Evolutionary conservation across 2,329 filamentous ascomycete species (phyloP).

Genomic region (Waltergamsia citrina): DNA sequence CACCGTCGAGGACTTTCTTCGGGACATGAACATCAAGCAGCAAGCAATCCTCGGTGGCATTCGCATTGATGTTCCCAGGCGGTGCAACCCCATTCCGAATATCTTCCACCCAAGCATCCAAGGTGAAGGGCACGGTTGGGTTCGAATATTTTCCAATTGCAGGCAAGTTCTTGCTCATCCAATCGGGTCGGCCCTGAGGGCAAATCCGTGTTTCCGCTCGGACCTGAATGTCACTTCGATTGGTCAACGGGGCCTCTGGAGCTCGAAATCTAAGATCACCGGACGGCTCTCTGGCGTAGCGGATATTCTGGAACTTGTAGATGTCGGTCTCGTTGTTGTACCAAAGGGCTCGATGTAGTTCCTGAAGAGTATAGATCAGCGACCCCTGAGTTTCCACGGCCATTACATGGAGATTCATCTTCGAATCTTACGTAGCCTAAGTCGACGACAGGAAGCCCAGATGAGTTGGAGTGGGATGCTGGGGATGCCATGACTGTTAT

Average conservation of each 20-base stretch:
- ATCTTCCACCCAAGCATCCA: conserved; percentile 3
- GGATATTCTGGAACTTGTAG: conserved; percentile 15
- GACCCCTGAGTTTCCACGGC: neutral
- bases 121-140: conserved; percentile 1
- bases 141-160: conserved; percentile 5
- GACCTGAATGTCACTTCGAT: conserved; percentile 6
- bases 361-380: neutral
- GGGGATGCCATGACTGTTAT: neutral
- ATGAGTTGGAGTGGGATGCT: neutral
- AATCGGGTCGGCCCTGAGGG: conserved; percentile 7
- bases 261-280: conserved; percentile 11
- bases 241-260: conserved; percentile 4
- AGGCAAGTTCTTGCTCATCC: conserved; percentile 3
- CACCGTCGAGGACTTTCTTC: conserved; percentile 15
- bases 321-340: conserved; percentile 5
- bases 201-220: conserved; percentile 8
- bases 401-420: neutral
- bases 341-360: conserved; percentile 6
- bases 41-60: conserved; percentile 25
- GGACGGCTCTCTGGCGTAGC: conserved; percentile 10
- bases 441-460: conserved; percentile 5
- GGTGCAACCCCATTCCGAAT: neutral
- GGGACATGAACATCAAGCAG: conserved; percentile 30
- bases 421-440: conserved; percentile 5
- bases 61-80: conserved; percentile 7